These are phyloP conservation scores for Periconia digitata DNA, from an alignment of 2,329 filamentous ascomycete species.

Conservation along the genomic window DNA sequence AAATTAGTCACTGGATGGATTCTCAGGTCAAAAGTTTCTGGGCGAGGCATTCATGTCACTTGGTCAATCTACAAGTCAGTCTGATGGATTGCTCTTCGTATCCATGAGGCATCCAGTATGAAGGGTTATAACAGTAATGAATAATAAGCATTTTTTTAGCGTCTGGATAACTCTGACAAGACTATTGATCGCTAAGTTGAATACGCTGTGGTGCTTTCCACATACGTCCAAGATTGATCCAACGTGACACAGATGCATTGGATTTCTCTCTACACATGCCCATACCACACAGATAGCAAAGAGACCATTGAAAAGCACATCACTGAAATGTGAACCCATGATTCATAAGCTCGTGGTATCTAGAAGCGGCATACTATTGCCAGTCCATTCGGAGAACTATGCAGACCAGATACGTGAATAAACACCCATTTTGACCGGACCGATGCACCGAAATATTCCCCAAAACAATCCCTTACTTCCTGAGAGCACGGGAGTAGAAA, in stretches of 20 bases:
- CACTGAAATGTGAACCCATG: conserved; percentile 36
- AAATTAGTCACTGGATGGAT: too few relatives aligned
- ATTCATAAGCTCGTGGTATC: conserved; percentile 44
- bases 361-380: conserved; percentile 41
- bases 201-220: too few relatives aligned
- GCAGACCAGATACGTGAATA: conserved; percentile 46
- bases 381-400: conserved; percentile 43
- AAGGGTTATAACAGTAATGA: too few relatives aligned
- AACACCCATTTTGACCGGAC: conserved; percentile 46
- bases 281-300: neutral
- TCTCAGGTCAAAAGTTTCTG: too few relatives aligned
- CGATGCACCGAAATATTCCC: conserved; percentile 44
- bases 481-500: conserved; percentile 99
- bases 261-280: neutral
- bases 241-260: neutral
- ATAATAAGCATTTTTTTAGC: too few relatives aligned
- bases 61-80: too few relatives aligned
- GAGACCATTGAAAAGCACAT: conserved; percentile 9
- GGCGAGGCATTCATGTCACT: too few relatives aligned
- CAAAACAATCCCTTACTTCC: conserved; percentile 73
- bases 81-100: too few relatives aligned
- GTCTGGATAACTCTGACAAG: too few relatives aligned
- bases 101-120: too few relatives aligned
- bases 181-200: too few relatives aligned
- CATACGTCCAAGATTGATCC: too few relatives aligned